Percentiles rank a stretch among this genome's conserved stretches.
phyloP scores from a whole-genome alignment of 306 rosid genomes.

The Abrus pulchellus region DNA sequence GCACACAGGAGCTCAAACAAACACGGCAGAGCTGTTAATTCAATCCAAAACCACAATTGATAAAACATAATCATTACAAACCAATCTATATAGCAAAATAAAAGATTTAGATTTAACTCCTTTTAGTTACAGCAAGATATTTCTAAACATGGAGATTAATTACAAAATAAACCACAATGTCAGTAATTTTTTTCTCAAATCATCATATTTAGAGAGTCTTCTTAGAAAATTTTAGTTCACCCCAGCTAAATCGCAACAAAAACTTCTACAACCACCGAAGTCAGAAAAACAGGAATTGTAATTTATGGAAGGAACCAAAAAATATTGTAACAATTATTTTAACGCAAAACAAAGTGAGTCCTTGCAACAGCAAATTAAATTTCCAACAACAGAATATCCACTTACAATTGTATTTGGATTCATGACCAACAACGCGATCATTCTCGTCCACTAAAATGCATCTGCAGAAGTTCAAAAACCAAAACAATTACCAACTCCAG shows the following conservation, averaged over 20 bases:
- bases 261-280: neutral
- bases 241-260: neutral
- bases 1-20: neutral
- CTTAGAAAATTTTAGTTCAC: neutral
- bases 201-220: neutral
- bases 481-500: conserved; percentile 33
- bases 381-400: conserved; percentile 27
- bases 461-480: conserved; percentile 59
- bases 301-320: conserved; percentile 1
- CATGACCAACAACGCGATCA: conserved; percentile 93
- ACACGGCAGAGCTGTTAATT: neutral
- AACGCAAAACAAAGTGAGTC: neutral
- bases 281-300: conserved; percentile 9
- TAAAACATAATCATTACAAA: conserved; percentile 12
- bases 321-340: conserved; percentile 6
- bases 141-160: neutral
- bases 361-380: conserved; percentile 11
- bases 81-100: neutral
- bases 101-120: conserved; percentile 3
- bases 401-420: conserved; percentile 96
- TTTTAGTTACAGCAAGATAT: neutral
- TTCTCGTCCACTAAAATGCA: conserved; percentile 98
- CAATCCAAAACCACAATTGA: conserved; percentile 16
- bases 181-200: neutral
- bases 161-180: neutral